Conservation (phyloP, 2,329 filamentous ascomycete species). For the Cercospora sp. region DNA sequence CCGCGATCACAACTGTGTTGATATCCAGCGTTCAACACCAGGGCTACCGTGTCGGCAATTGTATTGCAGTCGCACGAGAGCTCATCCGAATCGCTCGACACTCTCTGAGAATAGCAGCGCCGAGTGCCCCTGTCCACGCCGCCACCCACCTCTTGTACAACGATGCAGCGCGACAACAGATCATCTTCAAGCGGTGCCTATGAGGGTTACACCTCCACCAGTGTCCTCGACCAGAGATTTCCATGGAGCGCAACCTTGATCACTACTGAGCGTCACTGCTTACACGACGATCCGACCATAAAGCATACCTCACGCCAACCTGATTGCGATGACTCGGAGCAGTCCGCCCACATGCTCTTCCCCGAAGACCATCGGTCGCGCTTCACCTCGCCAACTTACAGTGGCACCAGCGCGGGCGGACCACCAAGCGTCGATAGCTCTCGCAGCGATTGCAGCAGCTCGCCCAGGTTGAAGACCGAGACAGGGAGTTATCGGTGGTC, state of each 20-base stretch:
- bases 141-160: neutral
- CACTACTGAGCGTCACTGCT: too few species aligned
- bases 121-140: neutral
- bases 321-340: too few species aligned
- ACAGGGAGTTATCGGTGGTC: neutral
- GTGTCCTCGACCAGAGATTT: too few species aligned
- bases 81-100: too few species aligned
- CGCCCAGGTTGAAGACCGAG: slow-evolving; percentile 11
- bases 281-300: too few species aligned
- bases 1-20: too few species aligned
- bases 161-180: neutral
- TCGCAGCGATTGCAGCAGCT: slow-evolving; percentile 12
- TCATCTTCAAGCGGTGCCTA: too few species aligned
- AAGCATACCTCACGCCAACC: too few species aligned
- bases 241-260: too few species aligned
- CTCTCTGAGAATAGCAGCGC: neutral
- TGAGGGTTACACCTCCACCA: too few species aligned
- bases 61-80: too few species aligned
- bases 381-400: slow-evolving; percentile 16
- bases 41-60: neutral
- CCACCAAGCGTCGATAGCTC: slow-evolving; percentile 15
- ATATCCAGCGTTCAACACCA: neutral
- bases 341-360: too few species aligned
- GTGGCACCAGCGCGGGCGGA: slow-evolving; percentile 11
- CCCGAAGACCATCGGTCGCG: neutral